phyloP scores from a whole-genome alignment of 2,329 filamentous ascomycete genomes.

The Clonostachys byssicola region DNA sequence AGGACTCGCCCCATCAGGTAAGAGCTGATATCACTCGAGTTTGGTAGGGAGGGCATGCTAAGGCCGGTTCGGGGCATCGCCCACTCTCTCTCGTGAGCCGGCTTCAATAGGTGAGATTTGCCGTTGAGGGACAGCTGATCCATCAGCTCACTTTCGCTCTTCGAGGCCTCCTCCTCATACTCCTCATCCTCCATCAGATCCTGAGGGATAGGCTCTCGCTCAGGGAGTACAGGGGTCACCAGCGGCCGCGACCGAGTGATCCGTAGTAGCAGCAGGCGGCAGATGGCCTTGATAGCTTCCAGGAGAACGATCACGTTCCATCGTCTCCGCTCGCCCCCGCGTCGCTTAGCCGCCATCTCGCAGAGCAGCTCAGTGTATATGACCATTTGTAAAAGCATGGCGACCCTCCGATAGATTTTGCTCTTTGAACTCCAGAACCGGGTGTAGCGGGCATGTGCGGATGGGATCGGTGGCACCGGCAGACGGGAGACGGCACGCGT shows the following conservation, averaged over 20 bases:
- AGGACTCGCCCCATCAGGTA: conserved; percentile 89
- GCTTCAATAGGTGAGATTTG: conserved; percentile 15
- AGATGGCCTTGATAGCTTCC: conserved; percentile 82
- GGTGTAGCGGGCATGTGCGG: conserved; percentile 62
- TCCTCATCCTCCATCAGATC: conserved; percentile 40
- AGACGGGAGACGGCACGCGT: conserved; percentile 57
- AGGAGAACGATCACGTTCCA: conserved; percentile 87
- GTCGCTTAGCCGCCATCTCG: conserved; percentile 92
- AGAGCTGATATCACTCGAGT: conserved; percentile 74
- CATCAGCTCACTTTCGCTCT: conserved; percentile 35
- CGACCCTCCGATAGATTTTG: conserved; percentile 73
- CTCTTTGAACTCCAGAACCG: conserved; percentile 61
- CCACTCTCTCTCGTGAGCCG: conserved; percentile 60
- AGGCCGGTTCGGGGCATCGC: conserved; percentile 92
- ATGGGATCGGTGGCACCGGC: conserved; percentile 48
- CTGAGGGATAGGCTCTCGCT: conserved; percentile 72
- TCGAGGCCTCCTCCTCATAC: conserved; percentile 28
- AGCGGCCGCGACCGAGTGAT: conserved; percentile 81
- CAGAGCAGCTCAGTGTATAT: conserved; percentile 95
- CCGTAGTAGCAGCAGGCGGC: conserved; percentile 73
- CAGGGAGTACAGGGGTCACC: conserved; percentile 78
- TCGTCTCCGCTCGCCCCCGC: conserved; percentile 70
- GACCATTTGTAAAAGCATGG: conserved; percentile 80
- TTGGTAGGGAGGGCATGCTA: conserved; percentile 77
- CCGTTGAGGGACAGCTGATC: conserved; percentile 27